phyloP scores from a whole-genome alignment of 2,329 filamentous ascomycete genomes.

The Penicillium sp. region DNA sequence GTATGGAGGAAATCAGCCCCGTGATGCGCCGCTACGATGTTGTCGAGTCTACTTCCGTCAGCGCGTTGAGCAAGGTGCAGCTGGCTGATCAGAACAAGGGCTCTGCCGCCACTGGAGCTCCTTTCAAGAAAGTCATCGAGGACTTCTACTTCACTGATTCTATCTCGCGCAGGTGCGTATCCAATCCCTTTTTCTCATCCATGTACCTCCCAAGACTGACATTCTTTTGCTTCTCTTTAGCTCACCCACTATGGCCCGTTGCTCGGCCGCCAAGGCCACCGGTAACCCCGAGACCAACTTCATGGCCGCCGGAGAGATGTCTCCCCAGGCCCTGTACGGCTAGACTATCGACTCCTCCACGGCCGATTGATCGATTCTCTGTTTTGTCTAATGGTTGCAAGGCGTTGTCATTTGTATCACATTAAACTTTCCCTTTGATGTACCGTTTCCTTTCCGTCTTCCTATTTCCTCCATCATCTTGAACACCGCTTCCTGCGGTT shows the following conservation, averaged over 20 bases:
- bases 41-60: conserved; percentile 72
- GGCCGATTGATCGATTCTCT: conserved; percentile 23
- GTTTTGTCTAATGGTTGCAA: conserved; percentile 30
- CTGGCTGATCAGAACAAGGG: conserved; percentile 96
- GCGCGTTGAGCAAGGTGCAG: conserved; percentile 81
- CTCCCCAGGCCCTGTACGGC: conserved; percentile 38
- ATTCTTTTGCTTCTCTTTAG: conserved; percentile 44
- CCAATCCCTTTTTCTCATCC: not conserved
- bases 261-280: conserved; percentile 83
- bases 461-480: conserved; percentile 24
- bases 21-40: conserved; percentile 85
- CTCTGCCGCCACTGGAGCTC: conserved; percentile 62
- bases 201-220: conserved; percentile 10
- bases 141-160: conserved; percentile 98
- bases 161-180: conserved; percentile 83
- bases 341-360: conserved; percentile 19
- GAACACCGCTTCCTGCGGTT: conserved; percentile 21
- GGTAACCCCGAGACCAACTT: conserved; percentile 73
- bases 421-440: conserved; percentile 27
- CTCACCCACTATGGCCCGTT: conserved; percentile 97
- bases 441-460: conserved; percentile 21
- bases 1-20: conserved; percentile 92
- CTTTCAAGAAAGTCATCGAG: conserved; percentile 79
- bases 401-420: conserved; percentile 37
- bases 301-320: conserved; percentile 62